phyloP scores from a whole-genome alignment of 176 grass and related monocot species.

The barley (Hordeum vulgare) region MorexV3_pseudomolecules_assembly NC_058521.1:406261692-406262191 shows the following conservation, averaged over 20 bases:
- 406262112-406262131: background rate
- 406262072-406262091: background rate
- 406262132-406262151: background rate
- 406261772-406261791: background rate
- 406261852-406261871: conserved; percentile 12
- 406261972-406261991: conserved; percentile 6
- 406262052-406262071: background rate
- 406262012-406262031: conserved; percentile 6
- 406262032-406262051: conserved; percentile 9
- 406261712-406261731: too few species aligned
- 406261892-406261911: background rate
- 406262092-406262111: background rate
- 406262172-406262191: conserved; percentile 19
- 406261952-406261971: background rate
- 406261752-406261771: conserved; percentile 13
- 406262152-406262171: conserved; percentile 36
- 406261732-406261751: too few species aligned
- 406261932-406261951: conserved; percentile 10
- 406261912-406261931: conserved; percentile 15
- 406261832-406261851: conserved; percentile 15
- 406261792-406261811: conserved; percentile 14
- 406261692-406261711: too few species aligned
- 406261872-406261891: background rate
- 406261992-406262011: background rate
- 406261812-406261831: background rate